Evolutionary conservation across 441 rosid genomes (phyloP).

Genomic region (Pelargonium fulgidum): DNA sequence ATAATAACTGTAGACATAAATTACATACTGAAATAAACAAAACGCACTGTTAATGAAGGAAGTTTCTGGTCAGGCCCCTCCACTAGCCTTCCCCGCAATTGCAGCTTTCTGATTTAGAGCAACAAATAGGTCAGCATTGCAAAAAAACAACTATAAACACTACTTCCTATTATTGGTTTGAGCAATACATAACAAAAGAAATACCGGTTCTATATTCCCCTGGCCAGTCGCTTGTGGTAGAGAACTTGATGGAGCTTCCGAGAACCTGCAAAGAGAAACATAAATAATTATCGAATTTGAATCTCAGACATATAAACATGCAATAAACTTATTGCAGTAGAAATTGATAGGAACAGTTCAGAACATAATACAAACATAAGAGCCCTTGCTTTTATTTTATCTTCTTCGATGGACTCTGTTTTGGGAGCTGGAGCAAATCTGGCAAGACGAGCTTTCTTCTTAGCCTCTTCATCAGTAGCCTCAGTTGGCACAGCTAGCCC

Average conservation of each 20-base stretch:
- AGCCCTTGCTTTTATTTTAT: constrained; percentile 76
- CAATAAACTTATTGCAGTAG: neutral
- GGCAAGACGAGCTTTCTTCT: constrained; percentile 81
- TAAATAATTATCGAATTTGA: neutral
- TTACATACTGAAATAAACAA: constrained; percentile 13
- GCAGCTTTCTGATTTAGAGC: constrained; percentile 46
- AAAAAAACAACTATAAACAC: constrained; percentile 8
- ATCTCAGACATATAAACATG: constrained; percentile 4
- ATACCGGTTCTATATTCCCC: constrained; percentile 44
- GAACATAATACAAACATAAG: constrained; percentile 38
- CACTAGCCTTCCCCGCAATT: constrained; percentile 59
- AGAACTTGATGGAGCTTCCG: constrained; percentile 43
- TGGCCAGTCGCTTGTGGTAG: constrained; percentile 43
- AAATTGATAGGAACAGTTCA: neutral
- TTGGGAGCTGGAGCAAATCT: constrained; percentile 50
- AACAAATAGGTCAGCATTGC: constrained; percentile 16
- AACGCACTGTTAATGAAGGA: constrained; percentile 32
- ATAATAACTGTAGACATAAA: neutral
- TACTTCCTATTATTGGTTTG: constrained; percentile 6
- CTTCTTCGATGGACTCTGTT: constrained; percentile 54
- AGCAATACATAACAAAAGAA: constrained; percentile 5
- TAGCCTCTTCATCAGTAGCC: constrained; percentile 49
- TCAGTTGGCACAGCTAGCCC: constrained; percentile 49
- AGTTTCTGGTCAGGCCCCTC: constrained; percentile 35
- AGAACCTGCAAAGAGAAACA: constrained; percentile 42